These are phyloP conservation scores for Oligophagozyma castellii DNA, from an alignment of 1,139 yeast species.

Conservation along the genomic window DNA sequence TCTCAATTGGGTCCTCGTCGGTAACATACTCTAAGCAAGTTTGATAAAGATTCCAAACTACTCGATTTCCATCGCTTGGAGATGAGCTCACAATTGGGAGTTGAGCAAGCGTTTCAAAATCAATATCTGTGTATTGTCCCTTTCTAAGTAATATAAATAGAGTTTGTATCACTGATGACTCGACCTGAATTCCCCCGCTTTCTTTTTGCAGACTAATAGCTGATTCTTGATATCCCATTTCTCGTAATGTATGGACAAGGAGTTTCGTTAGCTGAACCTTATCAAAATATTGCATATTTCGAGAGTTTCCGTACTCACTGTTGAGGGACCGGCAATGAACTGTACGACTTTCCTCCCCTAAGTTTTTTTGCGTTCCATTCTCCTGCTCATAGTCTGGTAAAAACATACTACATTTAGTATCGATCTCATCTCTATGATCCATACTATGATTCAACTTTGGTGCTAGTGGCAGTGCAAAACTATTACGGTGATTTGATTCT, in stretches of 20 bases:
- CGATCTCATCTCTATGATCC: too few relatives aligned
- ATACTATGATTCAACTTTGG: too few relatives aligned
- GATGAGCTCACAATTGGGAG: slow-evolving; percentile 17
- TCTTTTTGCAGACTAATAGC: slow-evolving; percentile 29
- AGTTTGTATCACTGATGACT: slow-evolving; percentile 30
- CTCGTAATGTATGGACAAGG: slow-evolving; percentile 35
- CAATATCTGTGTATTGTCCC: slow-evolving; percentile 1
- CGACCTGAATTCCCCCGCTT: slow-evolving; percentile 28
- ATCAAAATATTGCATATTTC: slow-evolving; percentile 10
- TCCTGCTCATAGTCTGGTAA: too few relatives aligned
- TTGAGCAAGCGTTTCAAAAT: slow-evolving; percentile 9
- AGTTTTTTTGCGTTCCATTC: too few relatives aligned
- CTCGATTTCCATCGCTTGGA: slow-evolving; percentile 3
- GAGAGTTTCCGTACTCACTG: too few relatives aligned
- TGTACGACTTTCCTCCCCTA: too few relatives aligned
- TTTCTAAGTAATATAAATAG: slow-evolving; percentile 21
- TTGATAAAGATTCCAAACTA: slow-evolving; percentile 1
- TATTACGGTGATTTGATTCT: too few relatives aligned
- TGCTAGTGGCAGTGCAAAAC: too few relatives aligned
- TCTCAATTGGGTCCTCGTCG: background rate
- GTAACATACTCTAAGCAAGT: slow-evolving; percentile 5
- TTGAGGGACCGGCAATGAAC: too few relatives aligned
- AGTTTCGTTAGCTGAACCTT: slow-evolving; percentile 34
- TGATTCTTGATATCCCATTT: slow-evolving; percentile 33
- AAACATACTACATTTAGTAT: too few relatives aligned